These are phyloP conservation scores for Russula lepida DNA, from an alignment of 768 basidiomycete species.

Conservation along the genomic window DNA sequence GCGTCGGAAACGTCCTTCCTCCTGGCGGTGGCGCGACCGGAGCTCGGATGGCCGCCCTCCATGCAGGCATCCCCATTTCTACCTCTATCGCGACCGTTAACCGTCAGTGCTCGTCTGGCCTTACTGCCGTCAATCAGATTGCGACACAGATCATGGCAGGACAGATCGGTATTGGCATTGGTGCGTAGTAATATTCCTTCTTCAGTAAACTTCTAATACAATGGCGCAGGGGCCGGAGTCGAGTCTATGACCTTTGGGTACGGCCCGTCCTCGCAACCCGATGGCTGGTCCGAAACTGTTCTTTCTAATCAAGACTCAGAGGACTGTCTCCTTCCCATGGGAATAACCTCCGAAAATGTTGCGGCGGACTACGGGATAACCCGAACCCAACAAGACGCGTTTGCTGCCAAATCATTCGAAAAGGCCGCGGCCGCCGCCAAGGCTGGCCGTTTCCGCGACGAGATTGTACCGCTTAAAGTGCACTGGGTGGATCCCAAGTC, in stretches of 20 bases:
- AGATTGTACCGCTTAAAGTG: conserved; percentile 76
- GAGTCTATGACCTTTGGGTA: conserved; percentile 85
- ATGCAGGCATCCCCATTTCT: conserved; percentile 76
- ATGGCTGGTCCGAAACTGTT: conserved; percentile 56
- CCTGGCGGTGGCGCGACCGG: conserved; percentile 73
- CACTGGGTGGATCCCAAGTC: conserved; percentile 67
- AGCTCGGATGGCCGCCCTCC: conserved; percentile 81
- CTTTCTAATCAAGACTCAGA: conserved; percentile 58
- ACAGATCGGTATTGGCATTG: conserved; percentile 86
- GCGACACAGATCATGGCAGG: conserved; percentile 71
- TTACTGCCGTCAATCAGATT: conserved; percentile 75
- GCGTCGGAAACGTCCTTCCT: conserved; percentile 84
- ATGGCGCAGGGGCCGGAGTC: conserved; percentile 61
- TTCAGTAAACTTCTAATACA: not conserved
- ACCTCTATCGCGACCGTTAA: conserved; percentile 76
- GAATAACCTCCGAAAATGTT: conserved; percentile 92
- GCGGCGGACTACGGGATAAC: conserved; percentile 67
- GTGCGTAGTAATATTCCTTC: conserved; percentile 32
- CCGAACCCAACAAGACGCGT: conserved; percentile 72
- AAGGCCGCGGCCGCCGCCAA: conserved; percentile 77
- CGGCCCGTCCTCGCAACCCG: conserved; percentile 48
- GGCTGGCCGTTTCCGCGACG: conserved; percentile 71
- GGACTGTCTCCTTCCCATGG: conserved; percentile 85
- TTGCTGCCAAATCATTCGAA: conserved; percentile 77
- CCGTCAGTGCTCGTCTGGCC: conserved; percentile 83